phyloP scores from a whole-genome alignment of 176 grass and related monocot genomes.

The Puccinellia tenuiflora region DNA sequence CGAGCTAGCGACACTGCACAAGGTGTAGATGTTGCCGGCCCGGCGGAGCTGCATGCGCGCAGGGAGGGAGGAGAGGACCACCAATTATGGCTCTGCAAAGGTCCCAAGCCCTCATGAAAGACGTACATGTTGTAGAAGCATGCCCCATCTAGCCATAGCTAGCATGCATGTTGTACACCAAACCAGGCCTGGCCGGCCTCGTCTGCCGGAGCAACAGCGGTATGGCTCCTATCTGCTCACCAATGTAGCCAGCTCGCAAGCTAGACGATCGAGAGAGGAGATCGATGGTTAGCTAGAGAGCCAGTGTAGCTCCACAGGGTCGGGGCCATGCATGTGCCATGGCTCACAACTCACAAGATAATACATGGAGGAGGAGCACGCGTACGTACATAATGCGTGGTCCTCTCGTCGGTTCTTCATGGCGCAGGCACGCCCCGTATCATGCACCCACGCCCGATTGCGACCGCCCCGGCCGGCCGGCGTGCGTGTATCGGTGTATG shows the following conservation, averaged over 20 bases:
- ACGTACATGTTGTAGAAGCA: constrained; percentile 15
- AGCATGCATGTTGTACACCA: neutral
- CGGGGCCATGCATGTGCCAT: constrained; percentile 1
- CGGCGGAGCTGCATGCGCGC: constrained; percentile 6
- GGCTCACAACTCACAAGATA: neutral
- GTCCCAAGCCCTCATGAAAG: constrained; percentile 11
- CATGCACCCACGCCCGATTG: neutral
- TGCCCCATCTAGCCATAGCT: neutral
- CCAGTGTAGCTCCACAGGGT: neutral
- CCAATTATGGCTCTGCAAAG: constrained; percentile 21
- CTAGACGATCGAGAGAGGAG: neutral
- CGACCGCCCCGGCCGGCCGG: neutral
- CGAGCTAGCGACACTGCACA: too few species aligned
- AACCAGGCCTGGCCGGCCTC: neutral
- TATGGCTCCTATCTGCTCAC: neutral
- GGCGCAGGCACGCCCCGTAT: neutral
- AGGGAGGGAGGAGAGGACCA: constrained; percentile 1
- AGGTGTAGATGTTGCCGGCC: neutral
- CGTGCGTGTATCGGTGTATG: neutral
- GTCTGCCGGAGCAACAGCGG: constrained; percentile 1
- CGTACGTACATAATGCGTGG: neutral
- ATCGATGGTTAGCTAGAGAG: neutral
- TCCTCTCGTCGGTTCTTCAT: neutral
- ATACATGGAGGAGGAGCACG: neutral
- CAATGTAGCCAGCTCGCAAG: neutral